Evolutionary conservation across 495 filamentous ascomycete species (phyloP), one percentile per base, ranked within the genome.

Genomic region (Lasiosphaeria miniovina): DNA sequence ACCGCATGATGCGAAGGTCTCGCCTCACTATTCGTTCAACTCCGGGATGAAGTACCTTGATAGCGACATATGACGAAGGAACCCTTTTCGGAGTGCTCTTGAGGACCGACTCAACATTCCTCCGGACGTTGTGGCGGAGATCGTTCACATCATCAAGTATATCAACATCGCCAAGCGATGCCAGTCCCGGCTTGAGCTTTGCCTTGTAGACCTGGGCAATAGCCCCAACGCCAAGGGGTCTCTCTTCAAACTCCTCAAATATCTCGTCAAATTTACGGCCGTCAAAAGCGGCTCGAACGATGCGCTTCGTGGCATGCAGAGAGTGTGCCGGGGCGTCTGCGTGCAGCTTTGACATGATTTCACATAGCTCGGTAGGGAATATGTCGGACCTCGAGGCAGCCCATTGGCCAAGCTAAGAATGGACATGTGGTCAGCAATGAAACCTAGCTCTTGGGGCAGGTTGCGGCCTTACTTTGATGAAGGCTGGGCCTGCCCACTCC

Each of bases 191-290:
- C 62, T 93, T 96, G 35, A 99, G 74, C 69, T 90, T 97, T 3
- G 95, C 95, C 68, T 89, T 95, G 78, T 99, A 99, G 10, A 97
- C 95, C 71, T 99, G 95, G 14, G 95, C 95, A 68, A 99, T 97
- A 12, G 95, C 94, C 31, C 95, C 95, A 4, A 97, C 93, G 11
- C 95, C 95, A 3, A 99, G 75, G 0, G 95, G 94, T 55, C 84
- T 84, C 71, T 95, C 90, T 31, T 96, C 80, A 65, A 99, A 99
- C 69, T 98, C 95, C 34, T 96, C 92, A 64, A 99, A 99, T 34
- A 99, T 98, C 4, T 96, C 90, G 31, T 91, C 86, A 54, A 98
- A 96, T 3, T 74, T 71, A 40, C 88, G 75, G 3, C 89, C 90
- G 58, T 86, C 83, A 67, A 99, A 99, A 2, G 95, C 93, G 45